These are phyloP conservation scores for Penicillium diatomitis DNA, from an alignment of 495 filamentous ascomycete genomes.

Conservation along the genomic window DNA sequence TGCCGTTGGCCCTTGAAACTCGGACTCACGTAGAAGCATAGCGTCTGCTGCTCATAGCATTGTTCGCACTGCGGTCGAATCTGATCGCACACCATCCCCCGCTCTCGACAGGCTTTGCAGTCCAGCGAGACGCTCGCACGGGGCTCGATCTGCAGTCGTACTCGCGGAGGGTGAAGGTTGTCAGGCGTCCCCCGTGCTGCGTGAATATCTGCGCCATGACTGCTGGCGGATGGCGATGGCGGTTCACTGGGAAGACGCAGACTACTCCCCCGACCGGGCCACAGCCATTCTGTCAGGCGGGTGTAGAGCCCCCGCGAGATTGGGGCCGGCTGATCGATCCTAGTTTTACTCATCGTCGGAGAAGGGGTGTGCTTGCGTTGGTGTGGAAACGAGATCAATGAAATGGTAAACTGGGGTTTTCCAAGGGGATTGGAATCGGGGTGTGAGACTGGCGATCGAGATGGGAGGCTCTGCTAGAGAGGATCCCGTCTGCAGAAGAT, in stretches of 20 bases:
- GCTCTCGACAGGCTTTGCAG: constrained; percentile 27
- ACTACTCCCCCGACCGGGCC: constrained; percentile 11
- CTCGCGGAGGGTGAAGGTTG: too few relatives aligned
- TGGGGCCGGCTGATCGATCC: not conserved
- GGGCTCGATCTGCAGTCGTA: not conserved
- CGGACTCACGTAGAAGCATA: constrained; percentile 30
- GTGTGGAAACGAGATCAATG: not conserved
- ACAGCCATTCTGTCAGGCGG: constrained; percentile 14
- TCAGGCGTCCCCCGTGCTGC: too few relatives aligned
- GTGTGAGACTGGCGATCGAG: not conserved
- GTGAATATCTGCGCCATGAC: too few relatives aligned
- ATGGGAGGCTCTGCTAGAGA: too few relatives aligned
- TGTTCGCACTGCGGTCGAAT: constrained; percentile 26
- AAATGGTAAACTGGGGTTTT: too few relatives aligned
- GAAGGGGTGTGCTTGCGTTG: too few relatives aligned
- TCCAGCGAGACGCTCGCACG: not conserved
- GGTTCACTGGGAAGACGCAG: not conserved
- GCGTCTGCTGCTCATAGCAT: constrained; percentile 28
- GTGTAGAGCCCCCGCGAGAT: constrained; percentile 8
- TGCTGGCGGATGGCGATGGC: too few relatives aligned
- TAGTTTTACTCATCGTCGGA: not conserved
- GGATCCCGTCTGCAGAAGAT: not conserved
- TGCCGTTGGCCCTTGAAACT: not conserved
- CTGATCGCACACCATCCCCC: constrained; percentile 25
- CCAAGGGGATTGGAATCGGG: not conserved